Base-by-base conservation (phyloP, 345 rosid genomes). In the Camelina hispida region DNA sequence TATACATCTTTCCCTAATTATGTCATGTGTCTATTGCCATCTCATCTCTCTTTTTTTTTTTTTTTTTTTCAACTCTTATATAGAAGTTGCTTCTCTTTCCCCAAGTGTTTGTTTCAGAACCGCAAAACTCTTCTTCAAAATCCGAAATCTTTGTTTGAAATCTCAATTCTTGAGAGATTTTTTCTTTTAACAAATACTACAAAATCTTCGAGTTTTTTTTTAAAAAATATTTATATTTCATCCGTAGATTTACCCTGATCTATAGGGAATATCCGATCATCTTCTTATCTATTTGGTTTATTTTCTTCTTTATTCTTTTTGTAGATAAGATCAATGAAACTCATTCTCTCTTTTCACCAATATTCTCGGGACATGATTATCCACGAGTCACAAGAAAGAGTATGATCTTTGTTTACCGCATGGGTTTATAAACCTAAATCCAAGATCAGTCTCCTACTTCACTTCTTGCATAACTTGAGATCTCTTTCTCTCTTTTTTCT, bases 321-420 rank as follows among this genome's bases (percentile, higher is more conserved):
- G 46, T 67, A 59, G 72, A 75, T 75, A 75, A 75, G 79, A 75
- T 58, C 73, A 75, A 58, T 51, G 62, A 75, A 58, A 67, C 79
- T 40, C 79, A 75, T 75, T 66, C 73, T 67, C 62, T 67, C 68
- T 67, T 58, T 68, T 48, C 44, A 57, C 67, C 78, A 23, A 1
- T 12, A 61, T 59, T 66, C 61, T 67, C 73, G 68, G 73, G 68
- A 67, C 73, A 67, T 66, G 37, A 58, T 58, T 74, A 57, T 67
- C 51, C 73, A 56, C 66, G 47, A 54, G 69, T 62, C 34, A 38
- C 40, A 72, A 14, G 47, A 74, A 37, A 57, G 68, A 58, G 37
- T 50, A 67, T 38, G 35, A 67, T 59, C 14, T 47, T 66, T 74
- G 35, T 65, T 66, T 57, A 58, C 52, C 78, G 56, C 59, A 56